Percentiles rank a stretch among this genome's conserved stretches.
Conservation (phyloP, 345 rosid species). For the Corchorus olitorius region DNA sequence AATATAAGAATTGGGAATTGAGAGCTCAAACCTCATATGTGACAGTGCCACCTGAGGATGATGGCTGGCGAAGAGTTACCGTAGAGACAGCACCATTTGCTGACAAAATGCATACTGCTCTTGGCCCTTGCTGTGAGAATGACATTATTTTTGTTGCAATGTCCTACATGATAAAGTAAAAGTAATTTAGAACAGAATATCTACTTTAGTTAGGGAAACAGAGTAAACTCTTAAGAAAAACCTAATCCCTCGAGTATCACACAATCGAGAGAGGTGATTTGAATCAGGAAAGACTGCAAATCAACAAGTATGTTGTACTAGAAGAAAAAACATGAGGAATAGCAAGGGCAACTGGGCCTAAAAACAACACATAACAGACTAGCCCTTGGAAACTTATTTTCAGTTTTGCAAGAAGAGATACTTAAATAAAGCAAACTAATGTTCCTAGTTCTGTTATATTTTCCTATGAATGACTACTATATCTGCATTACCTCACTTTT, state of each 20-base stretch:
- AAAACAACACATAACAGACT: not conserved
- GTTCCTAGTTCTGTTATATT: not conserved
- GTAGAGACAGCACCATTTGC: conserved; percentile 92
- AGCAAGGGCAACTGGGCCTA: not conserved
- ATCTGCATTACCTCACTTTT: not conserved
- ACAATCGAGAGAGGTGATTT: not conserved
- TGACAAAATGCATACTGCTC: conserved; percentile 81
- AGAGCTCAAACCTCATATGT: conserved; percentile 79
- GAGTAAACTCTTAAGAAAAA: not conserved
- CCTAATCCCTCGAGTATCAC: not conserved
- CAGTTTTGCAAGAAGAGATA: not conserved
- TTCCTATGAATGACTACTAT: not conserved
- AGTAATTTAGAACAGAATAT: conserved; percentile 14
- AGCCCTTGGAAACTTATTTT: not conserved
- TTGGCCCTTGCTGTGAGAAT: conserved; percentile 88
- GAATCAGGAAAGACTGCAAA: not conserved
- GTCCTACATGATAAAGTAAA: conserved; percentile 47
- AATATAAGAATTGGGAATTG: not conserved
- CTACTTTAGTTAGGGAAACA: not conserved
- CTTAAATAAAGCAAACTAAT: not conserved
- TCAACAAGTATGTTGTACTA: not conserved
- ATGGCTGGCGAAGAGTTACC: conserved; percentile 81
- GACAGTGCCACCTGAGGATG: conserved; percentile 72
- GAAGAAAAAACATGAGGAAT: not conserved
- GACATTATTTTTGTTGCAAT: conserved; percentile 76